Evolutionary conservation across 805 yeast species (phyloP), one percentile per base, ranked within the genome.

Genomic region (Pichia californica): DNA sequence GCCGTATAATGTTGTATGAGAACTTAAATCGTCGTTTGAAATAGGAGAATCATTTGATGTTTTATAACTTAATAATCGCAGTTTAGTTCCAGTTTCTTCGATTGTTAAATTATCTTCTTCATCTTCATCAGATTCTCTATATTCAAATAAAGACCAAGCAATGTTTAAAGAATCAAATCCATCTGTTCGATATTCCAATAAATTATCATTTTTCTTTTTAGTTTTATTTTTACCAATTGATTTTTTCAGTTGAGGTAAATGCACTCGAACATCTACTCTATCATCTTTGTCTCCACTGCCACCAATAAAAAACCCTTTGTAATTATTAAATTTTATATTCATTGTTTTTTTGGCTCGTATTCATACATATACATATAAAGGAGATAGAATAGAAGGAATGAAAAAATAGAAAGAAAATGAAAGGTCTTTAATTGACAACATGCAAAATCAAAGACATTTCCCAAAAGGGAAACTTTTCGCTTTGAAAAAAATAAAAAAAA

Each of bases 161-260:
- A 41, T 26, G 11, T 40, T 29, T 18, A 49, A 39, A 2, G 27
- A 28, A 25, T 49, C 50, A 43, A 49, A 49, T 3, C 52, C 52
- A 25, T 32, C 26, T 1, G 48, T 46, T 14, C 15, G 19, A 23
- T 31, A 39, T 21, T 40, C 47, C 2, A 15, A 5, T 1, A 11
- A 21, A n/a, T n/a, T 25, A n/a, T 14, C 8, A 5, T 18, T 20
- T 9, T 10, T 33, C 13, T 28, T 33, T 21, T 18, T 2, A 10
- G 30, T 35, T 4, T 30, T 26, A 7, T 23, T 23, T 2, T 23
- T 23, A 7, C 9, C 9, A 23, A 9, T 9, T 23, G 3, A 23
- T 7, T 7, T 7, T 7, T 23, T 23, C 25, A 23, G 9, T 23
- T 7, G 6, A 23, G 7, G 33, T 9, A 44, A 19, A n/a, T 23